Evolutionary conservation across 495 filamentous ascomycete species (phyloP), one percentile per base, ranked within the genome.

Genomic region (Cenococcum geophilum): DNA sequence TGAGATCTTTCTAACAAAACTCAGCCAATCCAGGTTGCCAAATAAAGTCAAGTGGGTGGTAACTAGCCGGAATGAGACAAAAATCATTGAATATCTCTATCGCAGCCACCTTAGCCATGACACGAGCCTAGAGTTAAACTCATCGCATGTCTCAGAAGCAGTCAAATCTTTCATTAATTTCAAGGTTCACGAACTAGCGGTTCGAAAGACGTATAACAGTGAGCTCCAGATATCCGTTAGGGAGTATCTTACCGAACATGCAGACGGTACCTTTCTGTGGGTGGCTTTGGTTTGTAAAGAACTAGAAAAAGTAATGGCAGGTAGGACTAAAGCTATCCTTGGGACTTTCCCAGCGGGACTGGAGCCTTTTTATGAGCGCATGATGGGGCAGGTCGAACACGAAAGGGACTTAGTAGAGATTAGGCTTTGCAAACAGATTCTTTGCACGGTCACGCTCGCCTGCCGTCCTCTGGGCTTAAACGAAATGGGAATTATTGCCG

Each of bases 321-420:
- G 36, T 6, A 40, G 14, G 6, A 14, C 36, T 40, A 6, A 14
- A 14, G 36, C 8, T 8, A 14, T 40, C 6, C 36, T 40, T 40
- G 36, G 36, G 36, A 40, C 8, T 8, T 40, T 40, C 36, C 57
- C 57, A 49, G n/a, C 42, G 16, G 57, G 21, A 14, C 25, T 59
- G 36, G 11, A 59, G 18, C 42, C 6, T 20, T 21, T 59, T 8
- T 59, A 59, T 27, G n/a, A 59, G 16, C 42, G 57, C 8, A 59
- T 59, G 57, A 32, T 59, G 57, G 45, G 27, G n/a, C 42, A 59
- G 25, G 25, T 59, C 40, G 8, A 59, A 25, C 57, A 57, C n/a
- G 23, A 35, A 5, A 10, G 6, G n/a, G 4, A 21, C 4, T 22
- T 14, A 40, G 36, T 21, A 48, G 9, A 59, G 22, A 5, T 18